Evolutionary conservation across 495 filamentous ascomycete genomes (phyloP).

Genomic region (Neurospora discreta): DNA sequence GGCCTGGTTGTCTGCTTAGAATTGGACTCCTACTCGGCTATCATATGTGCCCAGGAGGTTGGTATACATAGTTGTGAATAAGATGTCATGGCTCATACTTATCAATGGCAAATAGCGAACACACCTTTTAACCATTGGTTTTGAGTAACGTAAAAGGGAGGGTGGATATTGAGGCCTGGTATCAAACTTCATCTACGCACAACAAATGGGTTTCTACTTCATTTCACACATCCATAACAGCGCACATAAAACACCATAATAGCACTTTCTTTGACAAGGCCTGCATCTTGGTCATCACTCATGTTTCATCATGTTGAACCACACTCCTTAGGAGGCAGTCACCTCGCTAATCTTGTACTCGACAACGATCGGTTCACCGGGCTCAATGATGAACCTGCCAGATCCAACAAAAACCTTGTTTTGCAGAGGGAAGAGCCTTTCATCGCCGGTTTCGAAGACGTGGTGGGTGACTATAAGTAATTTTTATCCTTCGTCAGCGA

Average conservation of each 20-base stretch:
- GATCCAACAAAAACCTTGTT: slow-evolving; percentile 43
- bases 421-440: slow-evolving; percentile 40
- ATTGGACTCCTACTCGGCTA: not conserved
- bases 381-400: slow-evolving; percentile 43
- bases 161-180: not conserved
- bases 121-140: not conserved
- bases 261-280: not conserved
- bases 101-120: not conserved
- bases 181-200: not conserved
- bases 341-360: slow-evolving; percentile 53
- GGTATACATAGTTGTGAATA: not conserved
- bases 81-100: not conserved
- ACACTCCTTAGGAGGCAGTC: slow-evolving; percentile 1
- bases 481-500: not conserved
- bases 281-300: not conserved
- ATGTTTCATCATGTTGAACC: not conserved
- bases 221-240: not conserved
- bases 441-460: slow-evolving; percentile 43
- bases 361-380: slow-evolving; percentile 41
- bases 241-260: not conserved
- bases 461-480: slow-evolving; percentile 34
- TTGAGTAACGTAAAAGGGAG: not conserved
- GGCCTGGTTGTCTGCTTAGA: not conserved
- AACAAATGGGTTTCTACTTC: not conserved
- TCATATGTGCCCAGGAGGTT: not conserved